Conservation (phyloP, 148 eudicot species). For the Pouteria glomerata region DNA sequence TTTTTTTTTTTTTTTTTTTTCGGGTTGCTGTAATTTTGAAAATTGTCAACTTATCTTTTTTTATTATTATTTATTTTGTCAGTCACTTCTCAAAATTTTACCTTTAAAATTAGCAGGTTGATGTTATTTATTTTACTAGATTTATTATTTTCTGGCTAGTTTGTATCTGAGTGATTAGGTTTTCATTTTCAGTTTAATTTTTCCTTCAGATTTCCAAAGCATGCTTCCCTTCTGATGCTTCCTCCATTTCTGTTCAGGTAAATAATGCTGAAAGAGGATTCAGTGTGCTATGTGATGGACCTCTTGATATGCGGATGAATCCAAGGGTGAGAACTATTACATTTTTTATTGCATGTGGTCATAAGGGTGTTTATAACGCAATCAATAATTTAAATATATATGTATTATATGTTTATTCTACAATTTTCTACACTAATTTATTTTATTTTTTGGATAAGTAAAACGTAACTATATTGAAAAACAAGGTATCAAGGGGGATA, state of each 20-base stretch:
- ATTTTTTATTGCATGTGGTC: no score
- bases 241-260: constrained; percentile 42
- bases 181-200: not conserved
- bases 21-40: not conserved
- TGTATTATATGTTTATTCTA: no score
- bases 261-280: constrained; percentile 87
- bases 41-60: not conserved
- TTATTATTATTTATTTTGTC: not conserved
- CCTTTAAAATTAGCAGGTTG: no score
- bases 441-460: no score
- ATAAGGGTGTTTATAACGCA: no score
- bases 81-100: not conserved
- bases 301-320: constrained; percentile 97
- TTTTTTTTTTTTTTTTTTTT: not conserved
- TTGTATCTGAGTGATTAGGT: not conserved
- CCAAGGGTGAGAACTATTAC: constrained; percentile 48
- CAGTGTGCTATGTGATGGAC: constrained; percentile 81
- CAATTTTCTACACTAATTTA: no score
- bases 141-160: not conserved
- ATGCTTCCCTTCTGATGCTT: not conserved
- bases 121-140: not conserved
- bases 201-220: not conserved
- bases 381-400: no score
- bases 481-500: no score
- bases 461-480: no score